Percentiles rank a stretch among this genome's conserved stretches.
phyloP scores from a whole-genome alignment of 306 rosid species.

The Cicer cuneatum region DNA sequence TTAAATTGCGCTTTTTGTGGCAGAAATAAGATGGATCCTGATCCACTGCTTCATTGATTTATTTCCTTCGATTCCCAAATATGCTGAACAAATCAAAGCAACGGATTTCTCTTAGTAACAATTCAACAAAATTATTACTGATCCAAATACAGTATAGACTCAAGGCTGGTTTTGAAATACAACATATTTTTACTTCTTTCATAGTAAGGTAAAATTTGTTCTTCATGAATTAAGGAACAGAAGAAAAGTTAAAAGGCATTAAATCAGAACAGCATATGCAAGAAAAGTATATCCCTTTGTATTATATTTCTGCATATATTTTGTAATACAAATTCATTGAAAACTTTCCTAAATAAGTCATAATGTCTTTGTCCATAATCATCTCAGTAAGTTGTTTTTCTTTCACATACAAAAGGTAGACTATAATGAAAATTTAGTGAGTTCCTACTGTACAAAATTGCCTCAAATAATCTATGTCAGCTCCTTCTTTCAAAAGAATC shows the following conservation, averaged over 20 bases:
- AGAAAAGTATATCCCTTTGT: background rate
- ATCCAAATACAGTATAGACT: background rate
- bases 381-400: background rate
- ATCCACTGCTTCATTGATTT: background rate
- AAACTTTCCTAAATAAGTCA: background rate
- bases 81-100: no score
- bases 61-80: no score
- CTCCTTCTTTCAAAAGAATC: background rate
- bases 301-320: background rate
- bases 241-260: background rate
- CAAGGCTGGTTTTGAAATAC: background rate
- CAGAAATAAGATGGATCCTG: background rate
- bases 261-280: background rate
- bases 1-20: background rate
- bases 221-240: background rate
- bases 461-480: constrained; percentile 20
- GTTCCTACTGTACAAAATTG: background rate
- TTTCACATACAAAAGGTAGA: background rate
- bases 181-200: background rate
- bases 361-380: background rate
- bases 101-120: background rate
- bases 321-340: background rate
- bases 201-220: background rate
- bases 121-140: background rate
- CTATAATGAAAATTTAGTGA: background rate